These are phyloP conservation scores for Candida ponderosae DNA, from an alignment of 805 yeast genomes.

Conservation along the genomic window DNA sequence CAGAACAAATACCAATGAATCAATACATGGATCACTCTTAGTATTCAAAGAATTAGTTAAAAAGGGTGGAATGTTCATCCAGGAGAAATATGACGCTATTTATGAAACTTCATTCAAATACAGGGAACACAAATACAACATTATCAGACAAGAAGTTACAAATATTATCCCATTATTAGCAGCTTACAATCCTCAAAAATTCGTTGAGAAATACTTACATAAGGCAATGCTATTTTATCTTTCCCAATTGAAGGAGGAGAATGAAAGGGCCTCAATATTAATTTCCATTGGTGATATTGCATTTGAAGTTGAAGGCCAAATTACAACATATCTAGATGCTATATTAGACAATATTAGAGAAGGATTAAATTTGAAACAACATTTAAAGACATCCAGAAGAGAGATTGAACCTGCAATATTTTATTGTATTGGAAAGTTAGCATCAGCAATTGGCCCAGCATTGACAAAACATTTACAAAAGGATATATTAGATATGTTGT, in stretches of 20 bases:
- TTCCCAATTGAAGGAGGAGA: constrained; percentile 65
- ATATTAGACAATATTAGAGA: constrained; percentile 80
- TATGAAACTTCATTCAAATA: constrained; percentile 68
- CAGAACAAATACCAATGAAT: constrained; percentile 46
- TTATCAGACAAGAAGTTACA: constrained; percentile 80
- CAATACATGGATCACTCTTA: constrained; percentile 80
- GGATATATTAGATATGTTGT: constrained; percentile 70
- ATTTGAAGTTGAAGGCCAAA: constrained; percentile 63
- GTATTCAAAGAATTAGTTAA: constrained; percentile 73
- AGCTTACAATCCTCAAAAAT: constrained; percentile 62
- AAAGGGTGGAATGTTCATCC: constrained; percentile 65
- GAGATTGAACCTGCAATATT: constrained; percentile 82
- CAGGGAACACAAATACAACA: constrained; percentile 68
- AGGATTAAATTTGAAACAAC: constrained; percentile 44
- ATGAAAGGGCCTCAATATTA: constrained; percentile 71
- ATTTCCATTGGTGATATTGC: constrained; percentile 82
- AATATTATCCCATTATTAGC: constrained; percentile 79
- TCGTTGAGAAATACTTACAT: constrained; percentile 77
- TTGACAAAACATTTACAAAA: constrained; percentile 80
- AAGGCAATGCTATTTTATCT: constrained; percentile 70
- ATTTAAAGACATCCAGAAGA: constrained; percentile 37
- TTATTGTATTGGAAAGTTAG: constrained; percentile 80
- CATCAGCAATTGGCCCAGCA: constrained; percentile 89
- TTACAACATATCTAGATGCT: constrained; percentile 82
- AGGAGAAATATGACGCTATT: constrained; percentile 64